Base-by-base conservation (phyloP, 176 grass and related monocot genomes). In the Triticum timopheevii region DNA sequence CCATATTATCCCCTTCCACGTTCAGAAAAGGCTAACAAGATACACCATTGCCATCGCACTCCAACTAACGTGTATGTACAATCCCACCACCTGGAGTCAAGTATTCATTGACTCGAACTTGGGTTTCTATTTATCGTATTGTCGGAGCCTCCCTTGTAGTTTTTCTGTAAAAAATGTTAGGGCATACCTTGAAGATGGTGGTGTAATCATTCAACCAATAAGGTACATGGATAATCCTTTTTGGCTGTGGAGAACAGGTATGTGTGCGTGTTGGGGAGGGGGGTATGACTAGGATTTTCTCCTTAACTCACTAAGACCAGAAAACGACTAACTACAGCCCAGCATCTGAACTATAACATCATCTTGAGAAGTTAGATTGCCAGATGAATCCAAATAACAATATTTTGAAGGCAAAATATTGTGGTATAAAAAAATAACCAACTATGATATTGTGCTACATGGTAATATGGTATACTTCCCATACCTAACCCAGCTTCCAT, bases 401-500 rank as follows among this genome's bases (percentile, higher is more conserved):
- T 13, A 64, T 16, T 76, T n/a, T 10, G 36, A 79, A 36, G 16
- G 28, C 17, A 49, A 58, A 22, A 30, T 58, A 15, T 13, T 68
- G 56, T 39, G 45, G 30, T 59, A 76, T 25, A 69, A 66, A 44
- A 1, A 76, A 33, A 81, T 67, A 47, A 63, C 24, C 54, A 52
- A 31, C 39, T 45, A 34, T 59, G 42, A 65, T 78, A 42, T 73
- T 87, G 65, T 35, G 27, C 17, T 54, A 39, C 28, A 49, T 73
- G 28, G 8, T 49, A 80, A 39, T 44, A 49, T 73, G 28, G 8
- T 49, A 80, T 59, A 84, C 42, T 30, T 83, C 15, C 22, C 85
- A 84, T 94, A 98, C 96, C 92, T 98, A 84, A 98, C 92, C 96
- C 96, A 98, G 85, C 96, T 98, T 45, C 96, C 96, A 91, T 98